Conservation (phyloP, 2,329 filamentous ascomycete genomes). For the Fusarium haematococcum region DNA sequence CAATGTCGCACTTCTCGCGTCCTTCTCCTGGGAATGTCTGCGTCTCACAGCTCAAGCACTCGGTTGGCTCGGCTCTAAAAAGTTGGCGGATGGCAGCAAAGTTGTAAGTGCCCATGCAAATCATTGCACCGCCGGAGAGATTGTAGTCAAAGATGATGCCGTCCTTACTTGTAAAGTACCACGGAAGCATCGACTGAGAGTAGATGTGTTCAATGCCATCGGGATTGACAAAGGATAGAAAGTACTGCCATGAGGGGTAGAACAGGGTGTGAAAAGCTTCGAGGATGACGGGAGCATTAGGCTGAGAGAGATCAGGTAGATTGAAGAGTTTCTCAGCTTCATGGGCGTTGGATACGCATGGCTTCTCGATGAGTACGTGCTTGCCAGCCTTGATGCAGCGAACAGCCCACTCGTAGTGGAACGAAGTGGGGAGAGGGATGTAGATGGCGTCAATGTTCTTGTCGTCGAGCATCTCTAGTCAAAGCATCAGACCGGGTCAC, state of each 20-base stretch:
- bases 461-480: constrained; percentile 52
- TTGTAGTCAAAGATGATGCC: constrained; percentile 5
- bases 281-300: not conserved
- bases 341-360: not conserved
- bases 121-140: not conserved
- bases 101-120: not conserved
- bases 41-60: not conserved
- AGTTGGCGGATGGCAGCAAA: not conserved
- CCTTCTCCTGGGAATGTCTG: not conserved
- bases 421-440: constrained; percentile 59
- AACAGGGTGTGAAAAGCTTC: constrained; percentile 2
- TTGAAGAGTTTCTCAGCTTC: constrained; percentile 3
- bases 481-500: not conserved
- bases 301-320: not conserved
- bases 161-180: not conserved
- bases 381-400: constrained; percentile 60
- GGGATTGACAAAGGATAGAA: not conserved
- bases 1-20: not conserved
- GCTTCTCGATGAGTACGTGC: constrained; percentile 46
- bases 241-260: constrained; percentile 5
- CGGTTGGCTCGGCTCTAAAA: not conserved
- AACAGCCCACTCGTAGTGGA: constrained; percentile 60
- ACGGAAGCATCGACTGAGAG: not conserved
- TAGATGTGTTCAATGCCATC: not conserved
- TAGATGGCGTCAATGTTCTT: constrained; percentile 60